Percentiles rank a stretch among this genome's conserved stretches.
These are phyloP conservation scores for Aureobasidium sp. DNA, from an alignment of 2,329 filamentous ascomycete species.

Conservation along the genomic window DNA sequence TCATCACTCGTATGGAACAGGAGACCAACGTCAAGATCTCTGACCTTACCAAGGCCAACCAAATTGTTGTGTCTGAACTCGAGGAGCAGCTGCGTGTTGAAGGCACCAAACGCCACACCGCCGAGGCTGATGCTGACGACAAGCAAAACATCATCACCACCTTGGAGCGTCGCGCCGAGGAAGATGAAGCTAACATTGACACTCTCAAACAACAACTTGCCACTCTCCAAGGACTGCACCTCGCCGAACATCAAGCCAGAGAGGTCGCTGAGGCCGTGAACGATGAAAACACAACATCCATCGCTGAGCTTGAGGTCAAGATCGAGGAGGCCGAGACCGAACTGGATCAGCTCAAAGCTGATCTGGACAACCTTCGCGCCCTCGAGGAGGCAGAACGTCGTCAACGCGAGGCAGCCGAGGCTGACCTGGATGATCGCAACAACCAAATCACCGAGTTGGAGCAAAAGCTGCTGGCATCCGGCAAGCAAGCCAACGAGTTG, in stretches of 20 bases:
- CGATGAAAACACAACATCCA: conserved; percentile 31
- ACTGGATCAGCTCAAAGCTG: conserved; percentile 24
- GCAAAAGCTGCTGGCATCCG: conserved; percentile 34
- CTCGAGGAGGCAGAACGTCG: conserved; percentile 35
- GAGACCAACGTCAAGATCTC: conserved; percentile 32
- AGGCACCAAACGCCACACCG: conserved; percentile 30
- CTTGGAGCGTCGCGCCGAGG: conserved; percentile 33
- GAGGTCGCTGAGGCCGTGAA: conserved; percentile 33
- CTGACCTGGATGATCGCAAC: conserved; percentile 37
- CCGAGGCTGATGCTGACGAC: conserved; percentile 34
- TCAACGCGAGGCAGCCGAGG: conserved; percentile 39
- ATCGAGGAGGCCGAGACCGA: conserved; percentile 29
- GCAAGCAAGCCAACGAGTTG: conserved; percentile 42
- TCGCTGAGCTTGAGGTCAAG: conserved; percentile 33
- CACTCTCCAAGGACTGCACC: conserved; percentile 30
- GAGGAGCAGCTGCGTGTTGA: conserved; percentile 33
- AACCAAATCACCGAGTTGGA: conserved; percentile 36
- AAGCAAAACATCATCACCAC: conserved; percentile 34
- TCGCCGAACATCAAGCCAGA: conserved; percentile 27
- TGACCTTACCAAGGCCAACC: conserved; percentile 35
- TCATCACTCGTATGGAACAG: conserved; percentile 35
- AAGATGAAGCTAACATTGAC: conserved; percentile 33
- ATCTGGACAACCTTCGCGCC: conserved; percentile 32
- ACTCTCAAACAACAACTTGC: conserved; percentile 28
- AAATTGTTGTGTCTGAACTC: conserved; percentile 30